Percentiles rank a stretch among this genome's conserved stretches.
These are phyloP conservation scores for Stagonosporopsis chrysanthemi DNA, from an alignment of 2,329 filamentous ascomycete genomes.

Conservation along the genomic window DNA sequence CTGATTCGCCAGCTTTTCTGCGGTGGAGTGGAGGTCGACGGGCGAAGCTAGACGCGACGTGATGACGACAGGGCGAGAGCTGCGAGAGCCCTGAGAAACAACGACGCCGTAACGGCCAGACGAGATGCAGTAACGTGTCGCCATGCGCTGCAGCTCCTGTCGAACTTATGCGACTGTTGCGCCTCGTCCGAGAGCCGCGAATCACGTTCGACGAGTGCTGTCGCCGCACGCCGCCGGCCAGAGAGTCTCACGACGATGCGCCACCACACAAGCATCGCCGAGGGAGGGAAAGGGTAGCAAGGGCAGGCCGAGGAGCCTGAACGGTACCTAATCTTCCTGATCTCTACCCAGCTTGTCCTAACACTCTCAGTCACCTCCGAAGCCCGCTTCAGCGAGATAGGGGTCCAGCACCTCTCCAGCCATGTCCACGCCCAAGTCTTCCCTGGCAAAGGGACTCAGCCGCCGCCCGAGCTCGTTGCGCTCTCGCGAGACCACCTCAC, in stretches of 20 bases:
- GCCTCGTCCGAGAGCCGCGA: slow-evolving; percentile 24
- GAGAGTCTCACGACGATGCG: slow-evolving; percentile 30
- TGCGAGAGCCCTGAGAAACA: no score
- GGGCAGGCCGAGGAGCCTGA: slow-evolving; percentile 21
- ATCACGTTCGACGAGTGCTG: neutral
- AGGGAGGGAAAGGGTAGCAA: slow-evolving; percentile 13
- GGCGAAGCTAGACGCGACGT: slow-evolving; percentile 9
- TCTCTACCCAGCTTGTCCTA: neutral
- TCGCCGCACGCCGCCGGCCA: slow-evolving; percentile 15
- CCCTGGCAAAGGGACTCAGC: slow-evolving; percentile 59
- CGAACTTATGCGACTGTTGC: slow-evolving; percentile 29
- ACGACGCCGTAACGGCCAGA: neutral
- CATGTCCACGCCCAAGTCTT: slow-evolving; percentile 88
- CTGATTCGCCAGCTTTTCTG: slow-evolving; percentile 3
- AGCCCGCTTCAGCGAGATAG: slow-evolving; percentile 87
- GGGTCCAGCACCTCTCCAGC: slow-evolving; percentile 89
- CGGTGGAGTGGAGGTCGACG: neutral
- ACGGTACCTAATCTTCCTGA: slow-evolving; percentile 20
- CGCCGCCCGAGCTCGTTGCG: slow-evolving; percentile 75
- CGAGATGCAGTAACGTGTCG: slow-evolving; percentile 39
- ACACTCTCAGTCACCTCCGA: slow-evolving; percentile 51
- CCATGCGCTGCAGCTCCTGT: slow-evolving; percentile 43
- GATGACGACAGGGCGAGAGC: slow-evolving; percentile 14
- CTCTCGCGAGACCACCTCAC: slow-evolving; percentile 82
- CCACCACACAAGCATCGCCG: slow-evolving; percentile 31